These are phyloP conservation scores for Durotheca rogersii DNA, from an alignment of 495 filamentous ascomycete genomes.

Conservation along the genomic window DNA sequence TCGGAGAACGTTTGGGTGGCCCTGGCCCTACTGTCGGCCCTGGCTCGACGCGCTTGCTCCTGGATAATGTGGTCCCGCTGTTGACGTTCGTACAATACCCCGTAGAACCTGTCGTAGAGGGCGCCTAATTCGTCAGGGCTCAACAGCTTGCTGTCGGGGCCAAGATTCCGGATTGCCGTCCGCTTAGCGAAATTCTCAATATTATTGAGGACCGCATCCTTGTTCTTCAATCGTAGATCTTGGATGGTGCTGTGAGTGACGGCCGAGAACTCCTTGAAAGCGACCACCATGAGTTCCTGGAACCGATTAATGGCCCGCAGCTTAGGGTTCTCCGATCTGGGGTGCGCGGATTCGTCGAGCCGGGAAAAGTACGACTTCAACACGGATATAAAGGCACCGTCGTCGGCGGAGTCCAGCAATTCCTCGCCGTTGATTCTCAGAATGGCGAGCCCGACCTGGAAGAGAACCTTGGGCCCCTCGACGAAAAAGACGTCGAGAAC, in stretches of 20 bases:
- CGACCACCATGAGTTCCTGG: conserved; percentile 97
- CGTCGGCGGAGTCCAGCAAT: conserved; percentile 90
- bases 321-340: conserved; percentile 90
- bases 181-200: conserved; percentile 97
- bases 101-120: conserved; percentile 91
- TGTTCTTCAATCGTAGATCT: conserved; percentile 87
- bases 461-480: conserved; percentile 94
- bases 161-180: conserved; percentile 92
- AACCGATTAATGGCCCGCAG: conserved; percentile 89
- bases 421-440: conserved; percentile 97
- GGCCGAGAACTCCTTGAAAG: conserved; percentile 94
- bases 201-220: conserved; percentile 81
- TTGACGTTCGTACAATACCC: conserved; percentile 84
- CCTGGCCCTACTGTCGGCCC: conserved; percentile 58
- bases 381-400: conserved; percentile 94
- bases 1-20: conserved; percentile 47
- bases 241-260: conserved; percentile 91
- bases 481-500: conserved; percentile 98
- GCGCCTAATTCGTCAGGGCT: conserved; percentile 80
- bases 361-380: conserved; percentile 92
- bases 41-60: conserved; percentile 65
- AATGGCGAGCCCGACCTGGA: conserved; percentile 94
- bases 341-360: conserved; percentile 93
- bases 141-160: conserved; percentile 89
- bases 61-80: conserved; percentile 75